A percentile compares a stretch with the other conserved stretches of the same genome.
phyloP scores from a whole-genome alignment of 345 rosid genomes.

The Passiflora organensis region DNA sequence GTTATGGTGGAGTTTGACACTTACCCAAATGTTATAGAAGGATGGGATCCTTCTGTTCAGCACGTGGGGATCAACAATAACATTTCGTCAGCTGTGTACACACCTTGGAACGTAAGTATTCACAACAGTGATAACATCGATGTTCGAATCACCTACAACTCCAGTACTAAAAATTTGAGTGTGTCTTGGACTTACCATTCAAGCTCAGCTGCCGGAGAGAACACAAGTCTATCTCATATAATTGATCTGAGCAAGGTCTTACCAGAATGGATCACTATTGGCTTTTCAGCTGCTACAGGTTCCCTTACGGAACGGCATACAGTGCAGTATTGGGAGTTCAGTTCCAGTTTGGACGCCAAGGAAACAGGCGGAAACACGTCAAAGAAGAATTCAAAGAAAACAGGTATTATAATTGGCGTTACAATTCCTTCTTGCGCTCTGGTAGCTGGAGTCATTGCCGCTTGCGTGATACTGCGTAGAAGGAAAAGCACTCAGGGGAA shows the following conservation, averaged over 20 bases:
- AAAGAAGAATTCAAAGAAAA: background rate
- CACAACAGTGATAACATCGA: conserved; percentile 31
- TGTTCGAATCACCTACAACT: conserved; percentile 30
- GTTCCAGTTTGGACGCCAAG: conserved; percentile 20
- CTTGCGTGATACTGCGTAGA: conserved; percentile 1
- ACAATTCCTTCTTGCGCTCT: conserved; percentile 14
- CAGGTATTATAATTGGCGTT: conserved; percentile 5
- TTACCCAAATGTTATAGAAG: conserved; percentile 4
- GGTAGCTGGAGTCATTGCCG: background rate
- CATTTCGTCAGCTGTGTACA: conserved; percentile 19
- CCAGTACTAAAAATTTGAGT: conserved; percentile 23
- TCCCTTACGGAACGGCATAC: background rate
- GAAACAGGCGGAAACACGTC: background rate
- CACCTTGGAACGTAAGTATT: conserved; percentile 35
- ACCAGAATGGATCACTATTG: conserved; percentile 33
- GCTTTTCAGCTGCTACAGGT: conserved; percentile 39
- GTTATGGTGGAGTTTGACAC: conserved; percentile 32
- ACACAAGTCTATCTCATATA: conserved; percentile 21
- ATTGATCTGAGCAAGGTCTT: conserved; percentile 26
- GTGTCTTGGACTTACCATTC: conserved; percentile 29
- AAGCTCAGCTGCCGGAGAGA: conserved; percentile 9
- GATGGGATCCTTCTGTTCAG: conserved; percentile 29
- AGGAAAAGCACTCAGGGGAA: conserved; percentile 4
- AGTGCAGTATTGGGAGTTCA: conserved; percentile 39
- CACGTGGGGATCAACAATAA: conserved; percentile 46